Conservation (phyloP, 2,329 filamentous ascomycete species). For the Helicocarpus griseus region DNA sequence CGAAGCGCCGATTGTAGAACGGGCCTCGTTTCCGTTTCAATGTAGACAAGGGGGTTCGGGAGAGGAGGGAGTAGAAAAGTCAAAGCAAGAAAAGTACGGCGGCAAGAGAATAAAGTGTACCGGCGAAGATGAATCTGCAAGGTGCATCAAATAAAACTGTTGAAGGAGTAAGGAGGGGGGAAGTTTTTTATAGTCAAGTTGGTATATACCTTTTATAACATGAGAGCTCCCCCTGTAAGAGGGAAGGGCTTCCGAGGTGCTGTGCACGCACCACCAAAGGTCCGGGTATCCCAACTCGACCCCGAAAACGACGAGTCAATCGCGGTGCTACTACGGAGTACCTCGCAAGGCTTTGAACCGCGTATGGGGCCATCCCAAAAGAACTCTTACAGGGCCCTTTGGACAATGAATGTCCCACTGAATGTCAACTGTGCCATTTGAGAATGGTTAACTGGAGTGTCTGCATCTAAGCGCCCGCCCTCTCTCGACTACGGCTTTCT, state of each 20-base stretch:
- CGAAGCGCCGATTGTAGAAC: background rate
- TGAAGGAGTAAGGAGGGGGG: background rate
- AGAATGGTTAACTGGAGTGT: background rate
- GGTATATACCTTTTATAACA: conserved; percentile 1
- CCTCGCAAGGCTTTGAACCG: background rate
- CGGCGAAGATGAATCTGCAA: background rate
- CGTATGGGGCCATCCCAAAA: background rate
- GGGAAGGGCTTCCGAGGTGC: background rate
- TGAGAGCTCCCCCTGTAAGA: background rate
- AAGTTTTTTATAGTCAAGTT: conserved; percentile 1
- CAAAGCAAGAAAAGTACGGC: background rate
- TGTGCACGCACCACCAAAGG: too few relatives aligned
- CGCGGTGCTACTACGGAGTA: background rate
- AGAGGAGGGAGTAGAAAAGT: background rate
- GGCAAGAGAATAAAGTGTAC: conserved; percentile 1
- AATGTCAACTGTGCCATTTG: conserved; percentile 4
- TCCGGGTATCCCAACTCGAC: background rate
- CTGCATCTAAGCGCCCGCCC: conserved; percentile 6
- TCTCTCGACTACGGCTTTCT: background rate
- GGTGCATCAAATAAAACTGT: background rate
- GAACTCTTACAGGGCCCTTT: conserved; percentile 1
- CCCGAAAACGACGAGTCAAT: conserved; percentile 1
- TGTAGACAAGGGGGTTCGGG: background rate
- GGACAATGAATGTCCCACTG: conserved; percentile 1
- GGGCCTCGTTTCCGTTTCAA: background rate